Evolutionary conservation across 768 basidiomycete species (phyloP), one percentile per base, ranked within the genome.

Genomic region (Auriculariales sp.): DNA sequence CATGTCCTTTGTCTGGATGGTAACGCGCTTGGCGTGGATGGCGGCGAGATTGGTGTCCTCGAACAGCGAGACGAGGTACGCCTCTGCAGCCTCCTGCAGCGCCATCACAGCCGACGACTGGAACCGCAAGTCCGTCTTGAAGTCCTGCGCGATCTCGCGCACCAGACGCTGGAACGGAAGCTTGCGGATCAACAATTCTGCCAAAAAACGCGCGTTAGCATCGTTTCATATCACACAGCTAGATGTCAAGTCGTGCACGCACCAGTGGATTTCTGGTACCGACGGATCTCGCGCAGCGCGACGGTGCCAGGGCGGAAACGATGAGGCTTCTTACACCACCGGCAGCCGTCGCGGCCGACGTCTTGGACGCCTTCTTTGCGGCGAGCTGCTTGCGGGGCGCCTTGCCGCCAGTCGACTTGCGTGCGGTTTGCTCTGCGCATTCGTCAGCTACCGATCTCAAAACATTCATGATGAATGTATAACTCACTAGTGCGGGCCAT

Each of bases 21-120:
- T n/a, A n/a, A n/a, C n/a, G n/a, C 85, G 82, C 68, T 89, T 89
- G 49, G 86, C 86, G 61, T 89, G 85, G 64, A 89, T 89, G 50
- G 86, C 86, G 56, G 86, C 86, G 76, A 90, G 79, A 72, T 88
- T 87, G 53, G 85, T 87, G 70, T 87, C 84, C 59, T 88, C 85
- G 59, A 88, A 88, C 62, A 88, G 74, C 24, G 81, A 85, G 59
- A 86, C 84, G 51, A 86, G 83, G 69, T 87, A 87, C 25, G 83
- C 84, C 72, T 93, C 90, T 46, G 86, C 84, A 46, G 88, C 90
- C 65, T 93, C 90, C 70, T 81, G 79, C 34, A 81, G 71, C 32
- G 79, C 79, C 67, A 76, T 74, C 32, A 82, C 74, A 50, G 78
- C 78, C 22, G 78, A 78, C 15, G 79, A 81, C 68, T 81, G 79